Evolutionary conservation across 768 basidiomycete species (phyloP), one percentile per base, ranked within the genome.

Genomic region (Rhodotorula graminis): DNA sequence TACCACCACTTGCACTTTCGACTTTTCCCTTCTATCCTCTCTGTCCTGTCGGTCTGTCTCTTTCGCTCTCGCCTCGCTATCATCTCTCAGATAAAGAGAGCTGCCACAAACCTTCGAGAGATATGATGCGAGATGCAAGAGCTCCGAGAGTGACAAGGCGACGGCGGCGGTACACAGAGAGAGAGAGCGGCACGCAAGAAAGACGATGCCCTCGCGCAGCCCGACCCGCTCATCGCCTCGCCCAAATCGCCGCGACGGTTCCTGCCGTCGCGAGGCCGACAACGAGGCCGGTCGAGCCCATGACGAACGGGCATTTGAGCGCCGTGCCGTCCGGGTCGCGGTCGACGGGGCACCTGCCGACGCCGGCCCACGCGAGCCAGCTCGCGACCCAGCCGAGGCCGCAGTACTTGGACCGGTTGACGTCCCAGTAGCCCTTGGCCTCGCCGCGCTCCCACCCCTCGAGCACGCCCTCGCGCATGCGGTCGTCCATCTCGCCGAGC

Each of bases 391-490:
- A 44, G 2, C 74, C 74, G 11, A 63, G 33, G 25, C 67, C 67
- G 10, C 3, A 4, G 33, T 40, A 64, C 27, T 33, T 37, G 7
- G 55, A 31, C 33, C 42, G 59, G 53, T 66, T 70, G 33, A 78
- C 76, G 64, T 77, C 72, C 64, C 66, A 69, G 49, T 74, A 79
- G 18, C 78, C 75, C 12, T 78, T 63, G 14, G 82, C 80, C 70
- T 77, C 77, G 15, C 85, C 82, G 58, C 86, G 85, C 77, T 92
- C 90, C 93, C 93, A 99, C 8, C 95, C 95, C 57, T 89, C 85
- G 71, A 99, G 81, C 27, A 98, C 81, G 68, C 77, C 84, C 42
- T 82, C 82, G 81, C 91, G 89, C 80, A 84, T 84, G 25, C 78
- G 82, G 46, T 90, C 87, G 80, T 92, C 87, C 77, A 94, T 83